Percentiles rank a stretch among this genome's conserved stretches.
phyloP scores from a whole-genome alignment of 768 basidiomycete genomes.

The Tylopilus vinaceipallidus region DNA sequence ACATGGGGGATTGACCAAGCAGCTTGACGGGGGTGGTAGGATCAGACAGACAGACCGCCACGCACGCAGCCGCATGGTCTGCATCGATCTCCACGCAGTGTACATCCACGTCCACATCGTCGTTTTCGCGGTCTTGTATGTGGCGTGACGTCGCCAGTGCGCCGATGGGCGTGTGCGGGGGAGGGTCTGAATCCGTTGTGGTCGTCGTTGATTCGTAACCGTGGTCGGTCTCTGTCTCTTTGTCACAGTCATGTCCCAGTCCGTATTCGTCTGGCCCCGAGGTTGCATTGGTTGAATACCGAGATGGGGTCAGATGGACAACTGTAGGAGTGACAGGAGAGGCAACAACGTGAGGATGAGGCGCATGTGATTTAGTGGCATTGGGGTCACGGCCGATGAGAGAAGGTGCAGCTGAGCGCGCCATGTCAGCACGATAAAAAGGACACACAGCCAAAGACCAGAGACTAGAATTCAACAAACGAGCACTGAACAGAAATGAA shows the following conservation, averaged over 20 bases:
- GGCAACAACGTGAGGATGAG: slow-evolving; percentile 6
- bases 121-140: slow-evolving; percentile 13
- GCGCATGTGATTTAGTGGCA: not conserved
- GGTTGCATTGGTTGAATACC: slow-evolving; percentile 1
- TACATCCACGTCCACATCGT: slow-evolving; percentile 5
- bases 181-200: slow-evolving; percentile 27
- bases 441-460: not conserved
- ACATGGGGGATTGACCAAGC: slow-evolving; percentile 9
- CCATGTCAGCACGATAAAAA: slow-evolving; percentile 9
- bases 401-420: slow-evolving; percentile 15
- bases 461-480: not conserved
- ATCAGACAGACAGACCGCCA: slow-evolving; percentile 10
- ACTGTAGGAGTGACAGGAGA: slow-evolving; percentile 1
- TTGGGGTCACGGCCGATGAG: slow-evolving; percentile 10
- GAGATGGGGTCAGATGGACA: not conserved
- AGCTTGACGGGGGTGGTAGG: slow-evolving; percentile 18
- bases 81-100: slow-evolving; percentile 9
- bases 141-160: slow-evolving; percentile 2
- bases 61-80: not conserved
- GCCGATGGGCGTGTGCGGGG: slow-evolving; percentile 26
- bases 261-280: slow-evolving; percentile 4
- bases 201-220: slow-evolving; percentile 29
- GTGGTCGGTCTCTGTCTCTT: slow-evolving; percentile 23
- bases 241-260: slow-evolving; percentile 15
- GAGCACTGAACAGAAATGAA: too few relatives aligned